Evolutionary conservation across 1,139 yeast genomes (phyloP), one percentile per base, ranked within the genome.

Genomic region (Magnusiomyces sp.): DNA sequence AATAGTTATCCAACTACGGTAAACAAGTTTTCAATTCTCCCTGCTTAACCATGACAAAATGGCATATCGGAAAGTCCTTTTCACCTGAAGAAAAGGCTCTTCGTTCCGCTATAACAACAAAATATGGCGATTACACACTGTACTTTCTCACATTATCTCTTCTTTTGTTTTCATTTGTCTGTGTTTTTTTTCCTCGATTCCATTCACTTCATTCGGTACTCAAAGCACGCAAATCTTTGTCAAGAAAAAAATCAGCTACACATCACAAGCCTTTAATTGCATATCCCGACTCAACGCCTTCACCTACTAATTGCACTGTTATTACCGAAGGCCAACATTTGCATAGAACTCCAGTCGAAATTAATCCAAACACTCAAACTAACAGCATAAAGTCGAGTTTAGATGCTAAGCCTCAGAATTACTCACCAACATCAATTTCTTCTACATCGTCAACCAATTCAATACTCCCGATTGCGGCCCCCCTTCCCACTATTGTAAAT

Each of bases 51-150:
- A 34, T 43, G 27, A 13, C 44, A 10, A 31, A 31, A 29, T 50
- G 52, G 52, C 45, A 44, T 19, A 32, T 50, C 14, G 23, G 16
- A 11, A 31, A 39, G 17, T 36, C 37, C 29, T 40, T 46, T 5
- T 29, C 47, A 7, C 40, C 40, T 32, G 42, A 37, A 7, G 53
- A 50, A 10, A 50, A 50, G 39, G 19, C 32, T 7, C 29, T 38
- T n/a, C 48, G 53, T 38, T 40, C 49, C 33, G 5, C 27, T 17
- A 39, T 44, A 11, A 50, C 53, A 6, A 27, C 44, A 32, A 38
- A 27, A 33, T 48, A 49, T 29, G 52, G 49, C 10, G 27, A 41
- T 17, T 43, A 39, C 11, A 27, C 50, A 2, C 29, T 47, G 23
- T 11, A 13, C 11, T 52, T 45, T 9, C 27, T 45, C 23, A 20